A percentile compares a stretch with the other conserved stretches of the same genome.
phyloP scores from a whole-genome alignment of 495 filamentous ascomycete species.

The Xylaria flabelliformis region DNA sequence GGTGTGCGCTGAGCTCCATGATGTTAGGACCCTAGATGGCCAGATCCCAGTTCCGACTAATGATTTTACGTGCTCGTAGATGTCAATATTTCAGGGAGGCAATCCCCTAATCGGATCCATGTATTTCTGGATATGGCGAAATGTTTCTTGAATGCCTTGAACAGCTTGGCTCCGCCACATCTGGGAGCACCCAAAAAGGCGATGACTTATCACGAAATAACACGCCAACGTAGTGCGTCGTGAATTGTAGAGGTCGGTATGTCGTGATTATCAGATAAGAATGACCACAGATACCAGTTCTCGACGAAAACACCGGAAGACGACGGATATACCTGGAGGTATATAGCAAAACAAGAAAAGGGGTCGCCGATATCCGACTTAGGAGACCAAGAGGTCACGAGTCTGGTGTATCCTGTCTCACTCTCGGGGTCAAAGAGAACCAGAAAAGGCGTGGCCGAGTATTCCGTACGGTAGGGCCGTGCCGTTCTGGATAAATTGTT shows the following conservation, averaged over 20 bases:
- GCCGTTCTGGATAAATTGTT: background rate
- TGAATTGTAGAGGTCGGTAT: background rate
- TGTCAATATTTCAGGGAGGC: slow-evolving; percentile 11
- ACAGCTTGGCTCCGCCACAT: slow-evolving; percentile 2
- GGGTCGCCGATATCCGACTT: background rate
- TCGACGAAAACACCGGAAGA: background rate
- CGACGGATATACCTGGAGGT: background rate
- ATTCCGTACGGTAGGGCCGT: background rate
- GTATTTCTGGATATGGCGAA: background rate
- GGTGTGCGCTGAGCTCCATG: slow-evolving; percentile 18
- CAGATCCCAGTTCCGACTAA: background rate
- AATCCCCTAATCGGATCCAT: slow-evolving; percentile 23
- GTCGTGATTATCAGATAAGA: background rate
- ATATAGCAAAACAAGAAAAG: background rate
- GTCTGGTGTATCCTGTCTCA: background rate
- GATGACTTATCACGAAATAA: background rate
- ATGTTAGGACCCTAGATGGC: background rate
- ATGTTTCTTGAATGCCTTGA: background rate
- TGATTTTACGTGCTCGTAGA: background rate
- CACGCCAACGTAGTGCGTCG: background rate
- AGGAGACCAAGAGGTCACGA: background rate
- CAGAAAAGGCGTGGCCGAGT: background rate
- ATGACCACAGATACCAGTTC: background rate
- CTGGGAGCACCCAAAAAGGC: background rate
- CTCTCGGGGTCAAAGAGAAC: background rate